Evolutionary conservation across 2,329 filamentous ascomycete genomes (phyloP), one percentile per base, ranked within the genome.

Genomic region (Xylaria multiplex): DNA sequence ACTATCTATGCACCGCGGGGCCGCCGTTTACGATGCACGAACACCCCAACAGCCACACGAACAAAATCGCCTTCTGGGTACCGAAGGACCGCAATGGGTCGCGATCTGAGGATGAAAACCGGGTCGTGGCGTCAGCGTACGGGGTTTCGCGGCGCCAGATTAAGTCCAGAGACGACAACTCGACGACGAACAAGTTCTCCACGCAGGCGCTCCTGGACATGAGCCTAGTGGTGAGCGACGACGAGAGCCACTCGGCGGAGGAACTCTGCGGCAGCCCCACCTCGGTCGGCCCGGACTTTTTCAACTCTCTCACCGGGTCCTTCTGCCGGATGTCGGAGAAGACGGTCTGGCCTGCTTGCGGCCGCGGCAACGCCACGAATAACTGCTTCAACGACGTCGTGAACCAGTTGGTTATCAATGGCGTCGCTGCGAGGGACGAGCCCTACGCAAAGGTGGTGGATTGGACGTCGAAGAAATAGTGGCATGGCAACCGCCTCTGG

Each of bases 241-340:
- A 43, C 27, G 52, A 27, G 5, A 16, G 66, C 32, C 75, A 74
- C 65, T 59, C 66, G 6, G 71, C 68, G 1, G 27, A 42, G 14
- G 64, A 55, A 9, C 70, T 75, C 27, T 77, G 74, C 70, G 58
- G 61, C 27, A 71, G 67, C 56, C 37, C 61, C 6, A 71, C 59
- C 0, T 72, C 72, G 6, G 24, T 60, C 7, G 72, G 74, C 8
- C 75, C 74, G 0, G 73, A 75, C 67, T 73, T 75, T 48, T n/a
- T 72, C 27, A 65, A 71, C 53, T 24, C 58, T 2, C 43, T 11
- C 14, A 67, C 72, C 13, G 62, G 70, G 8, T 57, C 56, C 1
- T 75, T 76, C 67, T 77, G 75, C 64, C 70, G 73, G 19, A 76
- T 77, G 74, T 64, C 67, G 2, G 68, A 73, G 53, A 72, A 73